These are phyloP conservation scores for Pilobolus umbonatus DNA, from an alignment of 192 early-diverging fungal genomes.

Conservation along the genomic window DNA sequence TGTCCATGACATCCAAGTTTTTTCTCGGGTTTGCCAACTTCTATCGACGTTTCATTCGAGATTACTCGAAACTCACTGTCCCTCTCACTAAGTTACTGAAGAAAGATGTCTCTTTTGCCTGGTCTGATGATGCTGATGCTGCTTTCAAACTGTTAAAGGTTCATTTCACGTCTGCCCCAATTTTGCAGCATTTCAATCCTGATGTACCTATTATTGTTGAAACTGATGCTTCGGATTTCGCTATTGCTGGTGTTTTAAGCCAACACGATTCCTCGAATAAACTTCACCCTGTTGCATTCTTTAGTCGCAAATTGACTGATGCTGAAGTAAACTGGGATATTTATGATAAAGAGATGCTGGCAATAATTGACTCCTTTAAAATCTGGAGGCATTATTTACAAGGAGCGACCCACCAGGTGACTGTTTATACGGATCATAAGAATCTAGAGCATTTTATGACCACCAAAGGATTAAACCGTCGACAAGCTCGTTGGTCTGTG, in stretches of 20 bases:
- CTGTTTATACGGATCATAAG: slow-evolving; percentile 34
- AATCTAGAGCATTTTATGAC: slow-evolving; percentile 37
- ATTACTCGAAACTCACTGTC: slow-evolving; percentile 4
- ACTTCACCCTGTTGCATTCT: slow-evolving; percentile 36
- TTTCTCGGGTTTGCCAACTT: slow-evolving; percentile 31
- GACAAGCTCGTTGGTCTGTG: slow-evolving; percentile 38
- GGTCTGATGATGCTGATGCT: background rate
- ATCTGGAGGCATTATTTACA: slow-evolving; percentile 32
- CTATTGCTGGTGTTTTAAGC: background rate
- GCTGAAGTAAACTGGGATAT: slow-evolving; percentile 36
- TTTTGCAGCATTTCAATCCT: background rate
- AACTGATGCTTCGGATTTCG: slow-evolving; percentile 18
- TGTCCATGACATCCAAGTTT: slow-evolving; percentile 4
- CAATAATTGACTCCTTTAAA: slow-evolving; percentile 30
- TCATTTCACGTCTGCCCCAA: background rate
- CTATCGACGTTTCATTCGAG: slow-evolving; percentile 22
- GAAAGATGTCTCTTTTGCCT: background rate
- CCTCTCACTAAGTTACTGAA: slow-evolving; percentile 18
- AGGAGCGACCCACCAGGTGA: background rate
- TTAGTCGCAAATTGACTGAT: slow-evolving; percentile 11
- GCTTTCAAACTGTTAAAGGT: background rate
- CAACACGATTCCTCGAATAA: slow-evolving; percentile 13
- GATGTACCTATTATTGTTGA: background rate
- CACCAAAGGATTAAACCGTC: slow-evolving; percentile 20
- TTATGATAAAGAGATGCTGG: slow-evolving; percentile 40